These are phyloP conservation scores for Spencermartinsiella ligniputridi DNA, from an alignment of 1,139 yeast species.

Conservation along the genomic window DNA sequence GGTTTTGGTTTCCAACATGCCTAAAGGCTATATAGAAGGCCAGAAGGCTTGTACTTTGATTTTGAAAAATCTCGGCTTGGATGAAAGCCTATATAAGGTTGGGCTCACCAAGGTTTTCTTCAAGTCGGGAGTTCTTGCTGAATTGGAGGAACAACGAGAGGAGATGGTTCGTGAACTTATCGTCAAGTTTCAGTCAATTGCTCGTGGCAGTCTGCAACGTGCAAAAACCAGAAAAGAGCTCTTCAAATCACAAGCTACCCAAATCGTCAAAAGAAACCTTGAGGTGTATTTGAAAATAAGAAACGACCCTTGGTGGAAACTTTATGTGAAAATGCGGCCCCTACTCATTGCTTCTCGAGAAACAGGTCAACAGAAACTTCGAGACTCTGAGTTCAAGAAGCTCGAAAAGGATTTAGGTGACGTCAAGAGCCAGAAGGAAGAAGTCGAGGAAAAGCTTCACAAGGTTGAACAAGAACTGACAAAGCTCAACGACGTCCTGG, in stretches of 20 bases:
- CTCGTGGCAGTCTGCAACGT: slow-evolving; percentile 63
- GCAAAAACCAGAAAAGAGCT: slow-evolving; percentile 47
- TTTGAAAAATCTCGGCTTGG: slow-evolving; percentile 56
- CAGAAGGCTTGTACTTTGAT: slow-evolving; percentile 67
- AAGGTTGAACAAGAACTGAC: slow-evolving; percentile 37
- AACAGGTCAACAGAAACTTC: slow-evolving; percentile 49
- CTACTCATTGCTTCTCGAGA: slow-evolving; percentile 63
- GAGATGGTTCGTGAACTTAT: slow-evolving; percentile 52
- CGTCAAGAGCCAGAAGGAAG: slow-evolving; percentile 34
- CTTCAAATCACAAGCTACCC: slow-evolving; percentile 65
- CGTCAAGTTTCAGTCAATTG: slow-evolving; percentile 60
- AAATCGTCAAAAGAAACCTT: slow-evolving; percentile 62
- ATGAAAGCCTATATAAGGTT: slow-evolving; percentile 63
- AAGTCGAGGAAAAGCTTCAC: slow-evolving; percentile 30
- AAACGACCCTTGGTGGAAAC: slow-evolving; percentile 75
- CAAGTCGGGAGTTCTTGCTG: slow-evolving; percentile 94
- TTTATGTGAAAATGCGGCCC: slow-evolving; percentile 72
- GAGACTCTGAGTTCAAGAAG: slow-evolving; percentile 55
- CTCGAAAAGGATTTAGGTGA: slow-evolving; percentile 42
- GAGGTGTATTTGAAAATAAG: slow-evolving; percentile 48
- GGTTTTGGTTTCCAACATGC: slow-evolving; percentile 49
- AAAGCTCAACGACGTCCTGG: slow-evolving; percentile 35
- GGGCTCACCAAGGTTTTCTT: slow-evolving; percentile 89
- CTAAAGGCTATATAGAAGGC: slow-evolving; percentile 37
- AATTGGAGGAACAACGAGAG: slow-evolving; percentile 78